Base-by-base conservation (phyloP, 2,329 filamentous ascomycete species). In the Fusarium sp. region DNA sequence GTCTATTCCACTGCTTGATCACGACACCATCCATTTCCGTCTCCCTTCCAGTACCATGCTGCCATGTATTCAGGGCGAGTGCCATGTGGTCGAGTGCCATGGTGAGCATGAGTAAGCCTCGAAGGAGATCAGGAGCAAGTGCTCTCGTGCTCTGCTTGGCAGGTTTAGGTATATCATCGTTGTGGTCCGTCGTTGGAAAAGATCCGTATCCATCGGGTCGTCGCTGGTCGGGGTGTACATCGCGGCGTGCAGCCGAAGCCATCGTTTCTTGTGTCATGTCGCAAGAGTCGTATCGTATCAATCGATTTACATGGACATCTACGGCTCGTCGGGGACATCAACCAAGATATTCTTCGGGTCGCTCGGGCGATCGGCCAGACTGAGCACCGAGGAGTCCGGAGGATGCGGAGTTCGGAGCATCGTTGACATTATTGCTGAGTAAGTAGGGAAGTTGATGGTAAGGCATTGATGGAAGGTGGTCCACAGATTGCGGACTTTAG, bases 11-110 rank as follows among this genome's bases (percentile, higher is more conserved):
- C 6, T 67, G 56, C 20, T 64, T 70, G 27, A 86, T 79, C 6
- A 79, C 72, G 2, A 64, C 44, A 22, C 83, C 79, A 72, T 85
- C 85, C 24, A 63, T 59, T 69, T 86, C 85, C 1, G 73, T 68
- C n/a, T 70, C 70, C n/a, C 77, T 67, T 6, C 80, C 80, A 8
- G 84, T 85, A 38, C 83, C 83, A 61, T 85, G 83, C 27, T 78
- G 69, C 85, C 84, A 86, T 1, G 82, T 77, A 63, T 80, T 79
- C n/a, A 86, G 75, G 2, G 75, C 76, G 17, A 85, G 67, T n/a
- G 79, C 76, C 64, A 79, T 81, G 73, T 86, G 84, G 73, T 86
- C 85, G 46, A 86, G 70, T 1, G 84, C 84, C 85, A 86, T 86
- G 63, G 84, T 53, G 14, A 81, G 75, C 82, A 85, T 85, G n/a